Evolutionary conservation across 306 rosid genomes (phyloP), one percentile per base, ranked within the genome.

Genomic region (Gastrolobium bilobum): DNA sequence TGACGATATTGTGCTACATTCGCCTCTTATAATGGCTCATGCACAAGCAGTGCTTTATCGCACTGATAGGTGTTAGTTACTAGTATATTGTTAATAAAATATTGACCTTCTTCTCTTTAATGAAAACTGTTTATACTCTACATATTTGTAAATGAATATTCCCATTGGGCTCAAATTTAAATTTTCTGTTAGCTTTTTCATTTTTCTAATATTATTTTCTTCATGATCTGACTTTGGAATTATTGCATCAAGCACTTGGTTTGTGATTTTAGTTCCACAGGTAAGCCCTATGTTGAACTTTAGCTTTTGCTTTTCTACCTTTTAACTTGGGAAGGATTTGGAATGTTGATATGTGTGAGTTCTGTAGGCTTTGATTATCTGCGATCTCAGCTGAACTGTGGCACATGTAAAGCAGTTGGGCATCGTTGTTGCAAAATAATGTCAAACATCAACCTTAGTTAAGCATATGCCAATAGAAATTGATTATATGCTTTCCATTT

Each of bases 281-380:
- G 20, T 39, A 43, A 35, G 61, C 58, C 75, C 35, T 14, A 9
- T 30, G 35, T 35, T 77, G 82, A 77, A 62, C 43, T 77, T 42
- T 40, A 61, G 37, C 50, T 68, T 68, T 56, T 26, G 34, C 26
- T 39, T 47, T 39, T 73, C 31, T 3, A 20, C 20, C 3, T 73
- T 65, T 9, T 35, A 37, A 71, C 46, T 60, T 11, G 42, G 77
- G 26, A 67, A 58, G 50, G 71, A 51, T 54, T 59, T 78, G 43
- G 15, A 53, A 56, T 76, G 48, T 71, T 60, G 53, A 13, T 47
- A 57, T 70, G 34, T 6, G 71, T 71, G 40, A 73, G 50, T 53
- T 44, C 3, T 46, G 53, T 57, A 11, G 56, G 59, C 35, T 77
- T 67, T 68, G 66, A 30, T 85, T 39, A 8, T 59, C 20, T 79